phyloP scores from a whole-genome alignment of 148 eudicot species.

The Dianthus caryophyllus region DNA sequence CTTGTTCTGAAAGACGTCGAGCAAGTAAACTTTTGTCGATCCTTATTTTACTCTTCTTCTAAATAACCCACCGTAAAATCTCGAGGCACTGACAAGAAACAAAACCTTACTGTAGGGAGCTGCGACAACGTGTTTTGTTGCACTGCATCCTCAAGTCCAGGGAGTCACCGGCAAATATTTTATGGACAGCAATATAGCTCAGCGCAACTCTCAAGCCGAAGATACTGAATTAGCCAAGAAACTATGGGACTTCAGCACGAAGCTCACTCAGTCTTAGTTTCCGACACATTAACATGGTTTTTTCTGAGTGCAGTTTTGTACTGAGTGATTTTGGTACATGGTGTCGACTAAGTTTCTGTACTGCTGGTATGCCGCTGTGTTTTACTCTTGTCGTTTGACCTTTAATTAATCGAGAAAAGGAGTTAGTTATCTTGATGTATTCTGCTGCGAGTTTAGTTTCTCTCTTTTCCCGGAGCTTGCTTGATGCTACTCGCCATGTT shows the following conservation, averaged over 20 bases:
- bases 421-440: too few species aligned
- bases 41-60: slow-evolving; percentile 4
- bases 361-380: too few species aligned
- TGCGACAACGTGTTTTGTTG: slow-evolving; percentile 68
- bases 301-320: background rate
- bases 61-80: background rate
- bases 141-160: slow-evolving; percentile 54
- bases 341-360: too few species aligned
- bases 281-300: background rate
- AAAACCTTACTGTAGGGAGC: slow-evolving; percentile 45
- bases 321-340: too few species aligned
- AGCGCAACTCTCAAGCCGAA: slow-evolving; percentile 33
- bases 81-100: background rate
- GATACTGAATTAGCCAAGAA: slow-evolving; percentile 51
- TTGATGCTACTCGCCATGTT: too few species aligned
- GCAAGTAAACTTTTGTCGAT: slow-evolving; percentile 42
- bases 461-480: background rate
- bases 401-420: too few species aligned
- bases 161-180: slow-evolving; percentile 63
- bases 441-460: background rate
- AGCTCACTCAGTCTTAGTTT: slow-evolving; percentile 15
- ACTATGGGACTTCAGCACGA: slow-evolving; percentile 71
- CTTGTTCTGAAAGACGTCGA: slow-evolving; percentile 52
- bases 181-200: slow-evolving; percentile 53
- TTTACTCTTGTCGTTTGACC: too few species aligned